phyloP scores from a whole-genome alignment of 2,329 filamentous ascomycete species.

The Rutstroemia sydowiana region DNA sequence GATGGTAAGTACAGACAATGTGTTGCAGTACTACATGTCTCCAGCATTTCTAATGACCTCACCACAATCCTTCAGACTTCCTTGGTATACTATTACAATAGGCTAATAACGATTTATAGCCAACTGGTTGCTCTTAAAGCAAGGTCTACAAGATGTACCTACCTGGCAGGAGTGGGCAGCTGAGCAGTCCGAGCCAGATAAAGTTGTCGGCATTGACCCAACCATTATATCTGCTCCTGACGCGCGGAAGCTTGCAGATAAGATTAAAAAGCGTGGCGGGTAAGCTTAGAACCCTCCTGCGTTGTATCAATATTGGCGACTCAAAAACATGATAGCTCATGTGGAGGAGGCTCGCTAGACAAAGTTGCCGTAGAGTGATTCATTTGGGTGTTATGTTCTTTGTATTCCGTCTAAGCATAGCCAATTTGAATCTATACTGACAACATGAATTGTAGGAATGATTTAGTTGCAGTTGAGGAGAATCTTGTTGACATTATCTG shows the following conservation, averaged over 20 bases:
- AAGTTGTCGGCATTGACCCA: constrained; percentile 85
- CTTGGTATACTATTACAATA: not conserved
- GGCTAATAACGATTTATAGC: constrained; percentile 1
- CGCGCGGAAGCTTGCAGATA: constrained; percentile 71
- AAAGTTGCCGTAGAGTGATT: too few relatives aligned
- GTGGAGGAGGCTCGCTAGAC: too few relatives aligned
- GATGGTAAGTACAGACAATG: too few relatives aligned
- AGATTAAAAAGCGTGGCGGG: constrained; percentile 80
- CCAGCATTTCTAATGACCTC: not conserved
- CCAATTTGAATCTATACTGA: constrained; percentile 5
- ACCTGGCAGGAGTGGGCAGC: constrained; percentile 97
- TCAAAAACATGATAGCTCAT: too few relatives aligned
- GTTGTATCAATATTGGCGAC: too few relatives aligned
- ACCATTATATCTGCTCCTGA: constrained; percentile 71
- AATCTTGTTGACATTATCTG: constrained; percentile 93
- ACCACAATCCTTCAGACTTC: not conserved
- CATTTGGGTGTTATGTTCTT: too few relatives aligned
- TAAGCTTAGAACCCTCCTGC: constrained; percentile 29
- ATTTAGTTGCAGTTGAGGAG: constrained; percentile 64
- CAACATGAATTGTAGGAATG: constrained; percentile 25
- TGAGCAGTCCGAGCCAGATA: constrained; percentile 78
- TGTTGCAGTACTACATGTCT: not conserved
- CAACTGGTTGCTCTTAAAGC: constrained; percentile 90
- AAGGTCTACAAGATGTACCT: constrained; percentile 85
- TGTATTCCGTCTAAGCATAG: too few relatives aligned